Base-by-base conservation (phyloP, 2,329 filamentous ascomycete genomes). In the Cadophora gregata region DNA sequence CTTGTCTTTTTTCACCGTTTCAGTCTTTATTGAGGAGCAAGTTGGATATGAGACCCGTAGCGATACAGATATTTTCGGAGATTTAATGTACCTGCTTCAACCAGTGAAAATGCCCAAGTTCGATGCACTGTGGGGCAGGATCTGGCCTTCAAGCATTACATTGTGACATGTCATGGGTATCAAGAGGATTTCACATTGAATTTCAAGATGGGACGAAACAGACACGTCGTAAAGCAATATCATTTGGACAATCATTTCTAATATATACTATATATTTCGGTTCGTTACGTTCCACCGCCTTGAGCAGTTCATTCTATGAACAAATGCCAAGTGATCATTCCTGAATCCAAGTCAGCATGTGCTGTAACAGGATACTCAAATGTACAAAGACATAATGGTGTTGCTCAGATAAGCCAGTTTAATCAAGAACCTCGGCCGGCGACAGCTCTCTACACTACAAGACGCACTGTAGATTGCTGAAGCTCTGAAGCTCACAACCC, bases 401-500 rank as follows among this genome's bases (percentile, higher is more conserved):
- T 60, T 73, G 80, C 80, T 87, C 86, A 90, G 88, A 86, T 81
- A 86, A 89, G 87, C 88, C 86, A 79, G 74, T 86, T 85, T 89
- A 90, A 84, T 90, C 88, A 90, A 84, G 84, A 86, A 84, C 81
- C 80, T 78, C 81, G 78, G 78, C 88, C 87, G 87, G 86, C 85
- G 81, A 78, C 79, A 77, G 75, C 78, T 73, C 76, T 75, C 74
- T 71, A 76, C 76, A 79, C 77, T 77, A 80, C 85, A 86, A 87
- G 85, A 92, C 89, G 88, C 81, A 81, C 79, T 81, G 80, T 75
- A 79, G 74, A 77, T 75, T 70, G 73, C 74, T 75, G 78, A 78
- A 77, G 81, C 86, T 82, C 88, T 81, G 81, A 84, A 90, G 84
- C 85, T 83, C 82, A 82, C 77, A 87, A 91, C 90, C 92, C 87